A percentile compares a stretch with the other conserved stretches of the same genome.
These are phyloP conservation scores for Thecaphora thlaspeos DNA, from an alignment of 1,284 basidiomycete genomes.

Conservation along the genomic window DNA sequence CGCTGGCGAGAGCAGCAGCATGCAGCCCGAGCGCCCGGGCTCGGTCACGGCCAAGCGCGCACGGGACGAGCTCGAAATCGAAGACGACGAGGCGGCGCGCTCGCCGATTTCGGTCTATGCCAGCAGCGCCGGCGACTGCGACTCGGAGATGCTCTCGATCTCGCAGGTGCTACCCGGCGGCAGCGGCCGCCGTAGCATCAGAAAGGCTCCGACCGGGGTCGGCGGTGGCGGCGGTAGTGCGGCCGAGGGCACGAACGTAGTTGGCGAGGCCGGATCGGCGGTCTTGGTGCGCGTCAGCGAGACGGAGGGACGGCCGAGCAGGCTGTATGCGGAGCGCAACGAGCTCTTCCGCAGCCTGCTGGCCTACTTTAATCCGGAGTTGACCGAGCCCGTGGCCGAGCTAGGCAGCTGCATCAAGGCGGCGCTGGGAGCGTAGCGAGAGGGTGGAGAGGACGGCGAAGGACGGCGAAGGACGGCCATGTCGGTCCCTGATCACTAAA, in stretches of 20 bases:
- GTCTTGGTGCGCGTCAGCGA: slow-evolving; percentile 10
- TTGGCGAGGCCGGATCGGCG: neutral
- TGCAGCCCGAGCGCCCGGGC: neutral
- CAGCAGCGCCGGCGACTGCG: slow-evolving; percentile 6
- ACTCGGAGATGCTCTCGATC: slow-evolving; percentile 19
- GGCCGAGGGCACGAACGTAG: neutral
- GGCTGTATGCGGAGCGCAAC: slow-evolving; percentile 39
- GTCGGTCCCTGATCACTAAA: too few species aligned
- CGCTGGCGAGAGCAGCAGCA: neutral
- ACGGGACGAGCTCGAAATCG: slow-evolving; percentile 4
- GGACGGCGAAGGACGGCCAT: too few species aligned
- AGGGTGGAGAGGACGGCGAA: too few species aligned
- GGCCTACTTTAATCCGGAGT: slow-evolving; percentile 48
- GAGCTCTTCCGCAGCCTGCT: slow-evolving; percentile 49
- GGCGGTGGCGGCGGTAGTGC: too few species aligned
- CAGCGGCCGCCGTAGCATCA: neutral
- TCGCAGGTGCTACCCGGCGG: slow-evolving; percentile 19
- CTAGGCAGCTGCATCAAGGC: slow-evolving; percentile 45
- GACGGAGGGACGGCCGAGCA: slow-evolving; percentile 18
- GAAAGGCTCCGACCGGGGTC: too few species aligned
- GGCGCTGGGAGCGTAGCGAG: slow-evolving; percentile 14
- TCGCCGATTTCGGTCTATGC: neutral
- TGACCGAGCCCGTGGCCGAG: slow-evolving; percentile 50
- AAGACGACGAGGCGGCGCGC: slow-evolving; percentile 1
- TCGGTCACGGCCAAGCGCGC: neutral